Evolutionary conservation across 352 stramenopile genomes (phyloP).

Genomic region (Blastocystis sp.): DNA sequence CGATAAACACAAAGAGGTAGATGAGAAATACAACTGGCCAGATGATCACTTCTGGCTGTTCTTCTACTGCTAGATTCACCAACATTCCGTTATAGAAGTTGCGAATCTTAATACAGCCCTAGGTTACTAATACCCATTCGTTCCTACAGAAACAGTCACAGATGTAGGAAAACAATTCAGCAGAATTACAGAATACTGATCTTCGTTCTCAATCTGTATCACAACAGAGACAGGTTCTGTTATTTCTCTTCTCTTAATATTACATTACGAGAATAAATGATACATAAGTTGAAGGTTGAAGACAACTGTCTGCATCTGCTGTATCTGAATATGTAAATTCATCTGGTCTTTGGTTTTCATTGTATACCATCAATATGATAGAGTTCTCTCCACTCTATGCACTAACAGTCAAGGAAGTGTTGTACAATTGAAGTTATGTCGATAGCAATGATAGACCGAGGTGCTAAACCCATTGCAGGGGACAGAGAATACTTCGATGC

Average conservation of each 20-base stretch:
- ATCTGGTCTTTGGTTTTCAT: conserved; percentile 35
- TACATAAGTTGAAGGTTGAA: conserved; percentile 45
- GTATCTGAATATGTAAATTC: conserved; percentile 53
- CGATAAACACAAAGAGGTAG: conserved; percentile 15
- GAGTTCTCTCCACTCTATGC: conserved; percentile 40
- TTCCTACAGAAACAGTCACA: background rate
- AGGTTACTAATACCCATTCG: background rate
- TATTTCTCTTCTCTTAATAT: background rate
- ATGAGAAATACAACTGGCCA: conserved; percentile 1
- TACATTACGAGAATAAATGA: background rate
- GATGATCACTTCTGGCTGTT: conserved; percentile 36
- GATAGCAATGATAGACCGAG: background rate
- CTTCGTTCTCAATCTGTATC: background rate
- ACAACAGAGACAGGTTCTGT: background rate
- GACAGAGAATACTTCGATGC: conserved; percentile 31
- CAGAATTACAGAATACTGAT: conserved; percentile 49
- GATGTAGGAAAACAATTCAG: conserved; percentile 35
- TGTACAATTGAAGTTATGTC: conserved; percentile 11
- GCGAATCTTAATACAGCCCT: conserved; percentile 25
- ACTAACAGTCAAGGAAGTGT: too few species aligned
- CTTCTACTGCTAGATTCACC: conserved; percentile 47
- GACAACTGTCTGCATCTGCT: background rate
- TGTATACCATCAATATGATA: conserved; percentile 42
- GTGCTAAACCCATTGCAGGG: conserved; percentile 8
- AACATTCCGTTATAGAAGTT: conserved; percentile 41